Evolutionary conservation across 2,329 filamentous ascomycete species (phyloP), one percentile per base, ranked within the genome.

Genomic region (Nannizziopsis arthrosporioides): DNA sequence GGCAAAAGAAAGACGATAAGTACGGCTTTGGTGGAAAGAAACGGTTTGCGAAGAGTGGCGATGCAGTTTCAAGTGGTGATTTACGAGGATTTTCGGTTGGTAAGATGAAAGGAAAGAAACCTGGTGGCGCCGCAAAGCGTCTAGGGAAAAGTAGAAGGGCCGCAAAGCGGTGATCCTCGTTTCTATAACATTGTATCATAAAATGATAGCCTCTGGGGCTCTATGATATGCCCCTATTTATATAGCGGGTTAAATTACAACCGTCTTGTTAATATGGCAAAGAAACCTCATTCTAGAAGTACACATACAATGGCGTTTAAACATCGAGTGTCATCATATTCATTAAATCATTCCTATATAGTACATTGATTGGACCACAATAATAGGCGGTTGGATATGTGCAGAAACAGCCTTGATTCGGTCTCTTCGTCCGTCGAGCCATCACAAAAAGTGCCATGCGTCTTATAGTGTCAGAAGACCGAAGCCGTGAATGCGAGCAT

Each of bases 21-120:
- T 96, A 82, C 65, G 92, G 92, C 18, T 94, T 90, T 61, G 92
- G 92, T 52, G 92, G 92, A 58, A 95, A 94, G 80, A 98, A 98
- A 76, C 76, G 84, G 48, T 81, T 88, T 64, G 69, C 76, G 49
- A 98, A 98, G 78, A 94, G 88, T 52, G 87, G 87, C 57, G 89
- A 95, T 67, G 88, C 89, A 42, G 63, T 76, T 53, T 93, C 85
- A 55, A 88, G 81, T 41, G 82, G 79, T 52, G 92, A 98, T 65
- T 70, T 93, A 57, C 79, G 79, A 53, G 80, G 78, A 1, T 96
- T 93, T 71, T 88, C 82, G 47, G 76, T 75, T 34, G 87, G 82
- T 73, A 84, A 80, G 69, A 94, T 94, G 86, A 94, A 94, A 75
- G 74, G 71, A 3, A 53, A 58, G 49, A 54, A 48, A 22, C 43